Evolutionary conservation across 495 filamentous ascomycete genomes (phyloP).

Genomic region (Trichoderma parareesei): DNA sequence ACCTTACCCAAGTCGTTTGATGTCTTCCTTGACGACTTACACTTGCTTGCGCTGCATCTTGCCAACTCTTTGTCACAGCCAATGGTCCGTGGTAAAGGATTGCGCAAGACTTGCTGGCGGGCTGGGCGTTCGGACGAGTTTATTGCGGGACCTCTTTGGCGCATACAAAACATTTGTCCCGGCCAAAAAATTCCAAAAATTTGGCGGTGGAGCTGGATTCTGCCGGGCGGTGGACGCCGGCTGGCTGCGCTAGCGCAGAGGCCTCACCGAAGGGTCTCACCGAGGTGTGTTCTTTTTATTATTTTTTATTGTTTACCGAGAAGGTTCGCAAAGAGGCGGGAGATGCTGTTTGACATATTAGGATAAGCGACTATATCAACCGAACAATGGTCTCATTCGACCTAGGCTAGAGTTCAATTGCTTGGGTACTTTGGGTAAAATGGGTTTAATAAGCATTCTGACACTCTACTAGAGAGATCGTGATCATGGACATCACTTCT

Average conservation of each 20-base stretch:
- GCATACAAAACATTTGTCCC: conserved; percentile 11
- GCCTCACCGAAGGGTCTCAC: neutral
- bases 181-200: conserved; percentile 18
- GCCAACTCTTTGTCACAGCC: neutral
- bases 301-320: neutral
- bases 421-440: too few relatives aligned
- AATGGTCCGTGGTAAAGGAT: conserved; percentile 4
- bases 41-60: conserved; percentile 52
- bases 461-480: too few relatives aligned
- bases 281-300: neutral
- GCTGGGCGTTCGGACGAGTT: neutral
- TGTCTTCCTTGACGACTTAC: conserved; percentile 30
- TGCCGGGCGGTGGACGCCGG: conserved; percentile 25
- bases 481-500: too few relatives aligned
- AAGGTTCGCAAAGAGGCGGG: too few relatives aligned
- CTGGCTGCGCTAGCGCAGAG: neutral
- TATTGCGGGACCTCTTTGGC: conserved; percentile 22
- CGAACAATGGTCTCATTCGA: too few relatives aligned
- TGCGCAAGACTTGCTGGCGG: neutral
- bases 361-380: too few relatives aligned
- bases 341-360: too few relatives aligned
- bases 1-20: too few relatives aligned
- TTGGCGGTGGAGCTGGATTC: conserved; percentile 20
- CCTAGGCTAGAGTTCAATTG: too few relatives aligned
- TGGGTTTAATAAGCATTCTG: too few relatives aligned